These are phyloP conservation scores for Emergomyces orientalis DNA, from an alignment of 2,329 filamentous ascomycete species.

Conservation along the genomic window DNA sequence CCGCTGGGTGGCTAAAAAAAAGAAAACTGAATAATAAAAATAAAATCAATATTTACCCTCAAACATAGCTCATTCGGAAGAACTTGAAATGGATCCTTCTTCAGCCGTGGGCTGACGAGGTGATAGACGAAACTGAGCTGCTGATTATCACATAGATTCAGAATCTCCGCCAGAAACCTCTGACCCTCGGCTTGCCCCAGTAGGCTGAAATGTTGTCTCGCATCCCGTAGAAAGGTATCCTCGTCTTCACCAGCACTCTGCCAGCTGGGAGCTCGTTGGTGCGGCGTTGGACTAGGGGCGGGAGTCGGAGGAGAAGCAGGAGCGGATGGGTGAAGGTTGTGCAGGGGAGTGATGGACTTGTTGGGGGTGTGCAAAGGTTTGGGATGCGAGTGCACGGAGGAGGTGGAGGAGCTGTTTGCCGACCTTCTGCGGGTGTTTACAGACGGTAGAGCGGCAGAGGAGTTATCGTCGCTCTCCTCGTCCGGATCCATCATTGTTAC, in stretches of 20 bases:
- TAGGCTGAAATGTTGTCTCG: slow-evolving; percentile 69
- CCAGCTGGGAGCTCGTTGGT: slow-evolving; percentile 48
- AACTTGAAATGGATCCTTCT: slow-evolving; percentile 90
- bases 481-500: slow-evolving; percentile 4
- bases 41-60: slow-evolving; percentile 49
- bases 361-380: slow-evolving; percentile 42
- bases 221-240: slow-evolving; percentile 69
- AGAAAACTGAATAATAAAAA: background rate
- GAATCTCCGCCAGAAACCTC: slow-evolving; percentile 71
- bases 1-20: background rate
- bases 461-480: slow-evolving; percentile 3
- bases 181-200: slow-evolving; percentile 68
- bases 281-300: slow-evolving; percentile 56
- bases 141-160: slow-evolving; percentile 91
- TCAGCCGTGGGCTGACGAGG: slow-evolving; percentile 85
- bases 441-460: background rate
- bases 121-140: slow-evolving; percentile 93
- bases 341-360: slow-evolving; percentile 36
- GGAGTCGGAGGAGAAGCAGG: slow-evolving; percentile 59
- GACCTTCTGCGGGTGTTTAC: slow-evolving; percentile 20
- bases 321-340: slow-evolving; percentile 54
- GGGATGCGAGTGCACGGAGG: slow-evolving; percentile 21
- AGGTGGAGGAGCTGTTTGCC: slow-evolving; percentile 24
- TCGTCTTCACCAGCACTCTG: slow-evolving; percentile 53
- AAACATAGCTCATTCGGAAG: slow-evolving; percentile 90